Percentiles rank a stretch among this genome's conserved stretches.
Conservation (phyloP, 495 filamentous ascomycete species). For the Podospora bellae-mahoneyi region DNA sequence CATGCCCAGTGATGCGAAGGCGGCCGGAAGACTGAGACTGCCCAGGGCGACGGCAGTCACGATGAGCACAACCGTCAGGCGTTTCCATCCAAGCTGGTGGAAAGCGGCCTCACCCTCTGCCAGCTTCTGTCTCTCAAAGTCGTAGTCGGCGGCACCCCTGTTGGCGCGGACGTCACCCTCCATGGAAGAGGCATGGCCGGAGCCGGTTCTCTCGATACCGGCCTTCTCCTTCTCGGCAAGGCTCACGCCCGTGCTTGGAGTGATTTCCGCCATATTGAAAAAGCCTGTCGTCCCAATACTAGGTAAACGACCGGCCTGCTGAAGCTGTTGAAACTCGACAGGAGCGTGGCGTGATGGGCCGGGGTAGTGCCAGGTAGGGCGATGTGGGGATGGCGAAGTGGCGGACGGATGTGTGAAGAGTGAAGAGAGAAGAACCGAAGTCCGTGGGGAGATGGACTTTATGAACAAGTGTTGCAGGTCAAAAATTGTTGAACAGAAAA, state of each 20-base stretch:
- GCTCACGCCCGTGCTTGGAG: background rate
- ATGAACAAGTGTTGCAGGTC: background rate
- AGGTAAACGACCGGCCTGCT: background rate
- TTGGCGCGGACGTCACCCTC: slow-evolving; percentile 25
- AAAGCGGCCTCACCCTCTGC: slow-evolving; percentile 41
- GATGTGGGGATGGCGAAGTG: background rate
- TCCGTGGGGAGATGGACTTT: slow-evolving; percentile 1
- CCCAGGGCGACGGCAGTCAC: slow-evolving; percentile 74
- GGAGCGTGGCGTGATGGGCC: background rate
- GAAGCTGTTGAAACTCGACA: background rate
- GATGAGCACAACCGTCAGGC: slow-evolving; percentile 58
- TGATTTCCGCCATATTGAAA: background rate
- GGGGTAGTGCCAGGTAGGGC: background rate
- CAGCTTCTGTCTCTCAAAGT: slow-evolving; percentile 39
- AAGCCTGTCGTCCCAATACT: background rate
- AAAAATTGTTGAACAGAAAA: background rate
- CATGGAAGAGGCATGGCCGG: slow-evolving; percentile 10
- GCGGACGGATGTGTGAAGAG: background rate
- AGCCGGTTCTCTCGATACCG: background rate
- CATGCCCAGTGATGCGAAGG: slow-evolving; percentile 63
- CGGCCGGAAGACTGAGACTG: slow-evolving; percentile 60
- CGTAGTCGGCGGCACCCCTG: slow-evolving; percentile 26
- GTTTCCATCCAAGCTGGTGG: slow-evolving; percentile 48
- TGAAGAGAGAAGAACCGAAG: slow-evolving; percentile 1
- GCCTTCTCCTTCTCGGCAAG: slow-evolving; percentile 6